A percentile compares a stretch with the other conserved stretches of the same genome.
phyloP scores from a whole-genome alignment of 495 filamentous ascomycete species.

The Annulohypoxylon moriforme region DNA sequence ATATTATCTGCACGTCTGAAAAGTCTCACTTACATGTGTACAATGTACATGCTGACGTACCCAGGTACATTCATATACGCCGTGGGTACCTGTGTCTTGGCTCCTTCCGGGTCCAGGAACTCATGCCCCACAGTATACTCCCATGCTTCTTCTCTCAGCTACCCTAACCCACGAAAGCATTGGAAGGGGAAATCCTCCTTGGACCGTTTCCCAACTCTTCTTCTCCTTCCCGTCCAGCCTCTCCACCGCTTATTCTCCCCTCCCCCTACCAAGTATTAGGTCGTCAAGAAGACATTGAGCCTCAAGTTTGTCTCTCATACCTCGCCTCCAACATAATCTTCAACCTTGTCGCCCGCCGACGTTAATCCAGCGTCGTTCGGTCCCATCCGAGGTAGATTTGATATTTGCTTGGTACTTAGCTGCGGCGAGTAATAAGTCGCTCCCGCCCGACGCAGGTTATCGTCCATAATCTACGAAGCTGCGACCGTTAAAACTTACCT shows the following conservation, averaged over 20 bases:
- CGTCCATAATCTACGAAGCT: slow-evolving; percentile 25
- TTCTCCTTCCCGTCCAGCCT: slow-evolving; percentile 49
- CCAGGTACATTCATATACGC: slow-evolving; percentile 39
- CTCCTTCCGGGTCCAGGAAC: slow-evolving; percentile 49
- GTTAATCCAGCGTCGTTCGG: slow-evolving; percentile 1
- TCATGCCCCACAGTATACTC: slow-evolving; percentile 49
- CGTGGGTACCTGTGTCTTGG: slow-evolving; percentile 36
- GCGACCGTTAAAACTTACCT: slow-evolving; percentile 25
- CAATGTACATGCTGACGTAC: not conserved
- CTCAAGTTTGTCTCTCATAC: slow-evolving; percentile 22
- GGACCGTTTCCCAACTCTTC: slow-evolving; percentile 49
- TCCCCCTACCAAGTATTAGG: slow-evolving; percentile 30
- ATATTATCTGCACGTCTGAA: slow-evolving; percentile 40
- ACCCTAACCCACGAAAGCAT: slow-evolving; percentile 29
- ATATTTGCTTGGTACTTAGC: slow-evolving; percentile 33
- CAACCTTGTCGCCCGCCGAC: slow-evolving; percentile 1
- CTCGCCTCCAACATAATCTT: slow-evolving; percentile 9
- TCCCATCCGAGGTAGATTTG: slow-evolving; percentile 21
- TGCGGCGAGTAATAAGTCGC: slow-evolving; percentile 33
- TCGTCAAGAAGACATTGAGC: slow-evolving; percentile 28
- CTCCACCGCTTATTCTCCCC: slow-evolving; percentile 49
- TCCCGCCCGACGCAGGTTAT: slow-evolving; percentile 14
- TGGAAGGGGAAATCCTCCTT: slow-evolving; percentile 51
- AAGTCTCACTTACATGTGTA: slow-evolving; percentile 21
- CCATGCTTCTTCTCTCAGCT: slow-evolving; percentile 49